Conservation (phyloP, 306 rosid genomes). For the Acacia confusa region DNA sequence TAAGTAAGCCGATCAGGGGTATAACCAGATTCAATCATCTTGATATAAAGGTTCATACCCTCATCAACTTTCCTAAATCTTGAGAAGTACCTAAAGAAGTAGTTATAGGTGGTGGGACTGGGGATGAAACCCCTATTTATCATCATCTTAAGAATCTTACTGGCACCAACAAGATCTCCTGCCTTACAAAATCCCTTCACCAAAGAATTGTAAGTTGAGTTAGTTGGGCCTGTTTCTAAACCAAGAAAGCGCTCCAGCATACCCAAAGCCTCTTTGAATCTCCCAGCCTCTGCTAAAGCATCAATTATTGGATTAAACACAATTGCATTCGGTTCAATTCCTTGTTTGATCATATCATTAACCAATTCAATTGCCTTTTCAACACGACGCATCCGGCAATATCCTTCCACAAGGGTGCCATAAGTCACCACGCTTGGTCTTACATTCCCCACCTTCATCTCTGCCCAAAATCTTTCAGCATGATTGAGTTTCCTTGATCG, state of each 20-base stretch:
- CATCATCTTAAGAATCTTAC: constrained; percentile 87
- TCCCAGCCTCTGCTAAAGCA: constrained; percentile 79
- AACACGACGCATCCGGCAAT: constrained; percentile 73
- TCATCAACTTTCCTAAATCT: constrained; percentile 77
- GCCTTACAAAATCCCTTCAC: constrained; percentile 88
- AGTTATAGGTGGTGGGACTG: constrained; percentile 80
- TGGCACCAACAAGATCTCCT: constrained; percentile 77
- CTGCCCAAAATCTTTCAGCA: constrained; percentile 81
- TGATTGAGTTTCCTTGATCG: constrained; percentile 73
- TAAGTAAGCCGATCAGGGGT: constrained; percentile 73
- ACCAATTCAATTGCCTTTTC: constrained; percentile 75
- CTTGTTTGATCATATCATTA: constrained; percentile 64
- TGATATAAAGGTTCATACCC: constrained; percentile 81
- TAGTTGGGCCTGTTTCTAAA: constrained; percentile 76
- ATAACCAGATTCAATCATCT: constrained; percentile 82
- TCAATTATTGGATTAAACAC: constrained; percentile 85
- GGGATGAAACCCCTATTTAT: constrained; percentile 69
- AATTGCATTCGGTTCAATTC: constrained; percentile 72
- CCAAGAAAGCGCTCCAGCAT: constrained; percentile 81
- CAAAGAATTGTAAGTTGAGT: constrained; percentile 78
- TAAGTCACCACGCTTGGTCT: constrained; percentile 84
- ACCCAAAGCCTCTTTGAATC: constrained; percentile 77
- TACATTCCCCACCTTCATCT: constrained; percentile 74
- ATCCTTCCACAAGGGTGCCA: constrained; percentile 89
- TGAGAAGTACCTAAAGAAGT: constrained; percentile 80